Base-by-base conservation (phyloP, 768 basidiomycete genomes). In the Leucogyrophana mollusca region DNA sequence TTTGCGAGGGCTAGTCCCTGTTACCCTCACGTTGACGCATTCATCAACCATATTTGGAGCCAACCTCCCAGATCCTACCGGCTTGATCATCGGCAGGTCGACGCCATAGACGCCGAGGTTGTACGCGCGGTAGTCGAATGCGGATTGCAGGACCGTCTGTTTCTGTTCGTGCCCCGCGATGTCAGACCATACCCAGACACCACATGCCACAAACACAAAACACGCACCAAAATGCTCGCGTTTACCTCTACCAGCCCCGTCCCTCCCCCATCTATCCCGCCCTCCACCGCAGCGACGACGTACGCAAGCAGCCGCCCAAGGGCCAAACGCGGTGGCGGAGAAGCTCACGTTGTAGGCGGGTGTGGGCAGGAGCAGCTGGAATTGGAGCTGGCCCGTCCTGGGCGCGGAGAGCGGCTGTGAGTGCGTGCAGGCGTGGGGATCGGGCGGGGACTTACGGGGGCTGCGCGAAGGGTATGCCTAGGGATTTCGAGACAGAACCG, bases 101-200 rank as follows among this genome's bases (percentile, higher is more conserved):
- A 96, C 73, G 22, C 90, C 90, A 60, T 98, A 98, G 8, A 87
- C 80, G 6, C 74, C 72, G 2, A 77, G 59, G 55, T 90, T 85
- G 52, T 83, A 82, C 27, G 78, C 75, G 33, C 94, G 80, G 61
- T 90, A 91, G 24, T 84, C 80, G 40, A 82, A 72, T 0, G 90
- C 84, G 2, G 90, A 83, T 55, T 76, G 76, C 33, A 89, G 73
- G 10, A 88, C 78, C 27, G 78, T 80, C 94, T 95, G 36, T 6
- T 33, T 30, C 18, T 40, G 39, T 10, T 9, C 21, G 7, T 23
- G n/a, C 14, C 16, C 20, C n/a, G n/a, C n/a, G n/a, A 11, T n/a
- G n/a, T n/a, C n/a, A n/a, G n/a, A n/a, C n/a, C n/a, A n/a, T n/a
- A n/a, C n/a, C n/a, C 13, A 21, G 13, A 40, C 30, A 42, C 40